Conservation (phyloP, 2,329 filamentous ascomycete species). For the Cordyceps javanica region DNA sequence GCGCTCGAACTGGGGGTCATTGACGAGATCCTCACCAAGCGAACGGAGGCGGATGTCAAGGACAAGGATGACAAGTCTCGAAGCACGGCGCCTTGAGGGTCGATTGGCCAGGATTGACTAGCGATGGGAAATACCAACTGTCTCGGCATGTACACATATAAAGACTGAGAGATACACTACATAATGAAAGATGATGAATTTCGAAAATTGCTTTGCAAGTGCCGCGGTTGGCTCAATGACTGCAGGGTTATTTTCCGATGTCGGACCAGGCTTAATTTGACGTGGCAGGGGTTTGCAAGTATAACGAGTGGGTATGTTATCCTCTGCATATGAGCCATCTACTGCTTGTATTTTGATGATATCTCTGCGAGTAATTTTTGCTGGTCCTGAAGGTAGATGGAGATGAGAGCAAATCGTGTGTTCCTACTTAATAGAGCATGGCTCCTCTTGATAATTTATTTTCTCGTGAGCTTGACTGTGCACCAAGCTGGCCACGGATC, state of each 20-base stretch:
- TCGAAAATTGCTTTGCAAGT: background rate
- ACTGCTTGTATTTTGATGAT: too few relatives aligned
- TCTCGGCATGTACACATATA: background rate
- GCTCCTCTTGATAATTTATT: too few relatives aligned
- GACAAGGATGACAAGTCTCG: conserved; percentile 25
- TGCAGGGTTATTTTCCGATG: conserved; percentile 2
- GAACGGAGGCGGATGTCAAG: conserved; percentile 36
- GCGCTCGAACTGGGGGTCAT: conserved; percentile 86
- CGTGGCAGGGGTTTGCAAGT: background rate
- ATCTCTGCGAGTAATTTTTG: too few relatives aligned
- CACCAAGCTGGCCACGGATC: background rate
- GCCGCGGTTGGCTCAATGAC: background rate
- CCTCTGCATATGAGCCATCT: too few relatives aligned
- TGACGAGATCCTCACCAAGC: conserved; percentile 74
- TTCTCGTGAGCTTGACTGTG: too few relatives aligned
- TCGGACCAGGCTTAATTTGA: background rate
- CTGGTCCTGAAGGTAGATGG: too few relatives aligned
- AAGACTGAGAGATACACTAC: background rate
- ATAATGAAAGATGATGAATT: background rate
- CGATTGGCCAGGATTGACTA: too few relatives aligned
- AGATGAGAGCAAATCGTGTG: too few relatives aligned
- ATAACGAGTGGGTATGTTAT: too few relatives aligned
- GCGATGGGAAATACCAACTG: background rate
- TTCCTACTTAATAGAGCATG: too few relatives aligned
- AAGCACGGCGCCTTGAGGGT: conserved; percentile 8